phyloP scores from a whole-genome alignment of 768 basidiomycete genomes.

The Suillus paluster region DNA sequence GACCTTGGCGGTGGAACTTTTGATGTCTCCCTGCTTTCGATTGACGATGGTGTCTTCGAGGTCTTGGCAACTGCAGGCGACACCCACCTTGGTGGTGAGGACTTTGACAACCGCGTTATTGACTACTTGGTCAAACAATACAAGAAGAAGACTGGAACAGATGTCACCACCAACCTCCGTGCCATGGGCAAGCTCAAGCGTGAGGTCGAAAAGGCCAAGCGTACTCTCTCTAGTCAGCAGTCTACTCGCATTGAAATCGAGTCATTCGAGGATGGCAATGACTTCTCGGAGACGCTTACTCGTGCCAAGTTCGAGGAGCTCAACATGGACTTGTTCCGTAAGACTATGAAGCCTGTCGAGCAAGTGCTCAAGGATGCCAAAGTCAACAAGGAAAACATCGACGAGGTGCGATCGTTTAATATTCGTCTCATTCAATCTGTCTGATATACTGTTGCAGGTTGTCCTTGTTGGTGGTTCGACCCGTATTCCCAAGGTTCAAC shows the following conservation, averaged over 20 bases:
- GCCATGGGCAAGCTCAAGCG: constrained; percentile 92
- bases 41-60: constrained; percentile 93
- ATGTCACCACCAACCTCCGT: constrained; percentile 77
- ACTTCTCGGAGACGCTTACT: constrained; percentile 96
- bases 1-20: constrained; percentile 99
- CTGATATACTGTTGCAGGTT: constrained; percentile 44
- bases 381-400: constrained; percentile 96
- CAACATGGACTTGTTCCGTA: constrained; percentile 98
- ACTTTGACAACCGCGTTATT: constrained; percentile 93
- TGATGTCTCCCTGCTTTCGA: constrained; percentile 95
- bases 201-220: constrained; percentile 93
- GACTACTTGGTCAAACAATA: constrained; percentile 88
- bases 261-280: constrained; percentile 93
- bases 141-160: constrained; percentile 91
- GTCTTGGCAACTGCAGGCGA: constrained; percentile 92
- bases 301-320: constrained; percentile 99
- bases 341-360: constrained; percentile 99
- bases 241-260: constrained; percentile 93
- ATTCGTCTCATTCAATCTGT: background rate
- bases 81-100: constrained; percentile 94
- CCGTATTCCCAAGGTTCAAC: constrained; percentile 99
- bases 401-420: constrained; percentile 60
- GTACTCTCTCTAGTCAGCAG: constrained; percentile 91
- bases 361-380: constrained; percentile 98
- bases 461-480: constrained; percentile 97